phyloP scores from a whole-genome alignment of 495 filamentous ascomycete species.

The Tuber borchii region DNA sequence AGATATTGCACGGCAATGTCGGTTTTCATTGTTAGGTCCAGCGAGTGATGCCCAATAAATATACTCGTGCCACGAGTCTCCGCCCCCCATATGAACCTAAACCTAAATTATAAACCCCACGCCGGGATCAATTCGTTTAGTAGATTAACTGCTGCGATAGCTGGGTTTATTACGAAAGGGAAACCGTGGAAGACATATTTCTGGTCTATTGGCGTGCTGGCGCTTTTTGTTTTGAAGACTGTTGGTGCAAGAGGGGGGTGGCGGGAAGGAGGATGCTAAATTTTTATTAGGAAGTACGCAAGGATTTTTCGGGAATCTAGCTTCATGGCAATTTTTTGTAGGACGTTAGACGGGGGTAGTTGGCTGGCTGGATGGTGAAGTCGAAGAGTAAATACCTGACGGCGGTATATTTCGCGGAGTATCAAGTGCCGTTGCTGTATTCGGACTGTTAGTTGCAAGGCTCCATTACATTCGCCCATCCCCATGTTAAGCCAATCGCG shows the following conservation, averaged over 20 bases:
- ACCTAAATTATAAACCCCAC: not conserved
- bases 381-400: not conserved
- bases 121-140: not conserved
- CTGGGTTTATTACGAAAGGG: not conserved
- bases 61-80: not conserved
- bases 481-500: not conserved
- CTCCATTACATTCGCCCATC: no score
- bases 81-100: not conserved
- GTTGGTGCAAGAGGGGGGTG: not conserved
- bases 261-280: not conserved
- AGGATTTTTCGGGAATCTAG: not conserved
- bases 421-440: not conserved
- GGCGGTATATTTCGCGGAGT: not conserved
- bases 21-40: not conserved
- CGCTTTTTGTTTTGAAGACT: not conserved
- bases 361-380: not conserved
- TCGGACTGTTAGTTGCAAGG: not conserved
- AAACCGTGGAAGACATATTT: not conserved
- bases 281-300: not conserved
- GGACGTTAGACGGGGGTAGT: not conserved
- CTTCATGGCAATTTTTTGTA: not conserved
- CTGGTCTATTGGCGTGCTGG: not conserved
- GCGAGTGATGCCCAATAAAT: not conserved
- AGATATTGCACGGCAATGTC: not conserved
- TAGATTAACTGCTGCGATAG: not conserved